A percentile compares a stretch with the other conserved stretches of the same genome.
Evolutionary conservation across 495 filamentous ascomycete genomes (phyloP).

Genomic region (Annulohypoxylon stygium): DNA sequence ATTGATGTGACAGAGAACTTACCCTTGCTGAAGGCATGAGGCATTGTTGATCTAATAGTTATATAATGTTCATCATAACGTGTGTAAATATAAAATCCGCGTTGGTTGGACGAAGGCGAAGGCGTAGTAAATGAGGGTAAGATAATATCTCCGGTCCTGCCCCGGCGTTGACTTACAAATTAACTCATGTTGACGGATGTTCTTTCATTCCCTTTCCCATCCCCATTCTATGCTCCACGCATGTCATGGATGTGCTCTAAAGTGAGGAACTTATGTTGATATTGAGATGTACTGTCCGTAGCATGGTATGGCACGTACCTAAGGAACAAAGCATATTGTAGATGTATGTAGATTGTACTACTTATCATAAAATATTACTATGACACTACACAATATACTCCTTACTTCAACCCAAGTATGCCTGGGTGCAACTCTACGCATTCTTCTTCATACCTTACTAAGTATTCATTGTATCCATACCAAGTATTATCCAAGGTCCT

Average conservation of each 20-base stretch:
- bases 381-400: slow-evolving; percentile 9
- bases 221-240: background rate
- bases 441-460: background rate
- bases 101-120: slow-evolving; percentile 9
- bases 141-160: slow-evolving; percentile 26
- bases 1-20: slow-evolving; percentile 34
- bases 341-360: background rate
- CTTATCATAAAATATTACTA: slow-evolving; percentile 6
- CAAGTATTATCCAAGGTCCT: background rate
- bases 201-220: background rate
- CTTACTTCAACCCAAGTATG: slow-evolving; percentile 2
- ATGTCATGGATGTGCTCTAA: slow-evolving; percentile 21
- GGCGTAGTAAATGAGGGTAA: slow-evolving; percentile 13
- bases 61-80: slow-evolving; percentile 16
- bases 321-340: slow-evolving; percentile 15
- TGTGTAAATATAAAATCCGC: background rate
- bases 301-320: slow-evolving; percentile 17
- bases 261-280: background rate
- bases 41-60: slow-evolving; percentile 26
- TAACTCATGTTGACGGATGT: background rate
- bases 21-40: slow-evolving; percentile 30
- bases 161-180: slow-evolving; percentile 13
- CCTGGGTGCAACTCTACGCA: background rate
- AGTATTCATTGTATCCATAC: background rate
- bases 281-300: background rate